Evolutionary conservation across 441 rosid genomes (phyloP).

Genomic region (Adansonia rubrostipa): DNA sequence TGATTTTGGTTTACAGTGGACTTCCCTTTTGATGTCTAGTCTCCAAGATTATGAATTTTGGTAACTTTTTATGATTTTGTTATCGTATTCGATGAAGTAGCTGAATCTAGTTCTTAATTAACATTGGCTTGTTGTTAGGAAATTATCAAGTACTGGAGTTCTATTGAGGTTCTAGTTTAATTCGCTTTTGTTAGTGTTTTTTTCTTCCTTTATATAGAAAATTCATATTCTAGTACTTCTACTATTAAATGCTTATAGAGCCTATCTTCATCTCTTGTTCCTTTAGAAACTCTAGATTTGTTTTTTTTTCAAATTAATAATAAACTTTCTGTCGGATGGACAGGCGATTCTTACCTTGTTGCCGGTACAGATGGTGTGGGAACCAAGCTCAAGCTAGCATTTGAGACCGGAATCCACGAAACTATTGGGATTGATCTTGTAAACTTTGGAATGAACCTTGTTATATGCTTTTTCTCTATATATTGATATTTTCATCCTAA

Average conservation of each 20-base stretch:
- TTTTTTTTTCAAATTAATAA: constrained; percentile 22
- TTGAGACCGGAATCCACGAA: constrained; percentile 84
- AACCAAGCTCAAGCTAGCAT: constrained; percentile 90
- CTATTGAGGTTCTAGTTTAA: not conserved
- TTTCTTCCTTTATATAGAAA: not conserved
- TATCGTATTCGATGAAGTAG: not conserved
- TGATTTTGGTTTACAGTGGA: not conserved
- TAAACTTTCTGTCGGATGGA: not conserved
- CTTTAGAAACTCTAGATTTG: not conserved
- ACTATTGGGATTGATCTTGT: constrained; percentile 95
- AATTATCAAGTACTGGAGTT: not conserved
- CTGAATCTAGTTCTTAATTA: not conserved
- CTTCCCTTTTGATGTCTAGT: not conserved
- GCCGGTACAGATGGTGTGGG: constrained; percentile 99
- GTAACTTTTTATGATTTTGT: constrained; percentile 9
- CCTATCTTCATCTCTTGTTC: not conserved
- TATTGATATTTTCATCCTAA: constrained; percentile 11
- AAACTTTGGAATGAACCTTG: constrained; percentile 21
- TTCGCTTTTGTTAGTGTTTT: not conserved
- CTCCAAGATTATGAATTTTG: not conserved
- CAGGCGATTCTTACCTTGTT: constrained; percentile 89
- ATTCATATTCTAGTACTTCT: not conserved
- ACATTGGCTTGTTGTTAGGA: not conserved
- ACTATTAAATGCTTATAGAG: not conserved
- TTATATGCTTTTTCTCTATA: constrained; percentile 13